Evolutionary conservation across 768 basidiomycete species (phyloP).

Genomic region (Psilocybe cyanescens): DNA sequence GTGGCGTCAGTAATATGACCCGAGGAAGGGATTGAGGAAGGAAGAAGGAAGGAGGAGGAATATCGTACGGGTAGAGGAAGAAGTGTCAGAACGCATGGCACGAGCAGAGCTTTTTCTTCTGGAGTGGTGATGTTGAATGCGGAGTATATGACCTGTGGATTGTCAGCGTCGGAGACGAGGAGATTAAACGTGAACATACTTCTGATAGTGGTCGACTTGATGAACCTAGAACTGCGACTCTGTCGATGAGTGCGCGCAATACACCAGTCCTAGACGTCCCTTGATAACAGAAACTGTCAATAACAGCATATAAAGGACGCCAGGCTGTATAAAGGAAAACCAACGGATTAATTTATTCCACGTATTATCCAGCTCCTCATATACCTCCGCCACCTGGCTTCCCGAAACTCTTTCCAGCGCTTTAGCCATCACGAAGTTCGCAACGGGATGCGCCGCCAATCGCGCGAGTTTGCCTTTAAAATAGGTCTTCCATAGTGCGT

Average conservation of each 20-base stretch:
- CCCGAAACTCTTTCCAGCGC: constrained; percentile 67
- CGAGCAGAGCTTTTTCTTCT: constrained; percentile 57
- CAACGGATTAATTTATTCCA: constrained; percentile 73
- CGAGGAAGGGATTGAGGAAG: background rate
- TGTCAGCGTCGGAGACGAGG: background rate
- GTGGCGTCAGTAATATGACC: background rate
- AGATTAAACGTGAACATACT: constrained; percentile 43
- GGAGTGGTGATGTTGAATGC: constrained; percentile 57
- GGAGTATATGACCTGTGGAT: constrained; percentile 55
- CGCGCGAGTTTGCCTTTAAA: constrained; percentile 74
- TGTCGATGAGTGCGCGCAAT: constrained; percentile 74
- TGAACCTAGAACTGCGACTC: constrained; percentile 52
- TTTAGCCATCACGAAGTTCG: constrained; percentile 91
- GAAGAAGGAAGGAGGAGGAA: background rate
- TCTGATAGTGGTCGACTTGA: constrained; percentile 56
- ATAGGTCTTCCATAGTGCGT: constrained; percentile 75
- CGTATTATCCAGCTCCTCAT: constrained; percentile 59
- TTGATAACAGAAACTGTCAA: constrained; percentile 27
- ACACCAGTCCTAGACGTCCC: constrained; percentile 79
- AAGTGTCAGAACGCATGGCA: constrained; percentile 70
- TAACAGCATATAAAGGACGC: too few relatives aligned
- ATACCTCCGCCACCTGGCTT: constrained; percentile 55
- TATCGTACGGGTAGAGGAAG: constrained; percentile 49
- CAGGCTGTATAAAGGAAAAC: constrained; percentile 30
- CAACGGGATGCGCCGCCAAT: constrained; percentile 85